A percentile compares a stretch with the other conserved stretches of the same genome.
Evolutionary conservation across 2,329 filamentous ascomycete genomes (phyloP).

Genomic region (Neophaeococcomyces mojaviensis): DNA sequence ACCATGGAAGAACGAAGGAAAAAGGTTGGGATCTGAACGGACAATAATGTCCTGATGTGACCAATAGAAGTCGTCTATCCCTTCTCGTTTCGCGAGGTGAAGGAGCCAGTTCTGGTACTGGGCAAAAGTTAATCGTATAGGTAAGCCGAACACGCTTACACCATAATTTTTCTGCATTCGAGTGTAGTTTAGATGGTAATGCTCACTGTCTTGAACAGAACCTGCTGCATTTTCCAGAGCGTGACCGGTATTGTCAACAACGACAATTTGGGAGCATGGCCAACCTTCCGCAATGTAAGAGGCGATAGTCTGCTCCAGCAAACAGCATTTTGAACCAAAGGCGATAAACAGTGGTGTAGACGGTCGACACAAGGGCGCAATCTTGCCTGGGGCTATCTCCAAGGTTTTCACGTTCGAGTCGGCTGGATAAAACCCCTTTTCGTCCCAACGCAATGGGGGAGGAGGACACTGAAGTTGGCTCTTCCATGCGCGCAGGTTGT

Average conservation of each 20-base stretch:
- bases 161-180: conserved; percentile 42
- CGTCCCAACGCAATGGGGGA: no score
- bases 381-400: no score
- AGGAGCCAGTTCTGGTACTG: conserved; percentile 52
- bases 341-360: no score
- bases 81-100: conserved; percentile 36
- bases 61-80: conserved; percentile 49
- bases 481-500: no score
- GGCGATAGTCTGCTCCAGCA: no score
- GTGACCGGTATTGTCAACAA: conserved; percentile 53
- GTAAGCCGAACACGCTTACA: conserved; percentile 45
- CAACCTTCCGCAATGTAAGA: conserved; percentile 52
- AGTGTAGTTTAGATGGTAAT: conserved; percentile 49
- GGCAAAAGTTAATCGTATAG: conserved; percentile 47
- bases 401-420: no score
- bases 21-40: conserved; percentile 30
- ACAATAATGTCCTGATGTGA: conserved; percentile 50
- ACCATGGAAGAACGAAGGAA: conserved; percentile 27
- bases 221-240: conserved; percentile 46
- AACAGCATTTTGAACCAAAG: no score
- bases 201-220: conserved; percentile 46
- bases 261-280: conserved; percentile 50
- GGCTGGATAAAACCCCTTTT: no score
- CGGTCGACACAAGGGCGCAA: no score
- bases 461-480: no score